These are phyloP conservation scores for Lablab purpureus DNA, from an alignment of 306 rosid species.

Conservation along the genomic window DNA sequence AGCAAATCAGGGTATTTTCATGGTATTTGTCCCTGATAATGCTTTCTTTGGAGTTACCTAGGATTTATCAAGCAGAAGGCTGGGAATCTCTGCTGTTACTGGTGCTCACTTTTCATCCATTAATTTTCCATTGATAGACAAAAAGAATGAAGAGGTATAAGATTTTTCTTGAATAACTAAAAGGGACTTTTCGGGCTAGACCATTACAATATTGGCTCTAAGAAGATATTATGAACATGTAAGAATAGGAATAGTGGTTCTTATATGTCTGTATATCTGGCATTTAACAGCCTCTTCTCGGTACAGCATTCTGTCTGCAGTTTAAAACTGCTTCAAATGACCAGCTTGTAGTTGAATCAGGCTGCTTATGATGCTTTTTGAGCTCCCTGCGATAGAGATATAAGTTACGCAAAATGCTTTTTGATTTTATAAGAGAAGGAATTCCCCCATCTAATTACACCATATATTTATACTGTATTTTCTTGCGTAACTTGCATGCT, in stretches of 20 bases:
- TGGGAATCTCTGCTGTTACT: conserved; percentile 55
- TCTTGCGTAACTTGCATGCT: neutral
- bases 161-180: conserved; percentile 36
- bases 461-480: neutral
- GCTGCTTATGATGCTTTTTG: conserved; percentile 11
- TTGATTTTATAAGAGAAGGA: conserved; percentile 30
- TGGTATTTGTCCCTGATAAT: conserved; percentile 54
- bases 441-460: neutral
- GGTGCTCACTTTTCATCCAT: conserved; percentile 57
- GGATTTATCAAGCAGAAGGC: conserved; percentile 66
- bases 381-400: conserved; percentile 19
- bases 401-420: conserved; percentile 1
- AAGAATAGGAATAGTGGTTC: neutral
- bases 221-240: conserved; percentile 22
- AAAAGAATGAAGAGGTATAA: conserved; percentile 69
- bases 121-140: conserved; percentile 71
- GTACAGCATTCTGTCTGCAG: conserved; percentile 9
- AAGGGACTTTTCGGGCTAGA: conserved; percentile 26
- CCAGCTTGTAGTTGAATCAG: conserved; percentile 33
- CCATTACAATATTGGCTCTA: neutral
- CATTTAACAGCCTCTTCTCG: conserved; percentile 7
- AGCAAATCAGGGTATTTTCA: conserved; percentile 42
- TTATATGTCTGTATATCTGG: neutral
- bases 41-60: conserved; percentile 64
- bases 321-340: conserved; percentile 39